Conservation (phyloP, 83 land plant species). For the Picea mariana region DNA sequence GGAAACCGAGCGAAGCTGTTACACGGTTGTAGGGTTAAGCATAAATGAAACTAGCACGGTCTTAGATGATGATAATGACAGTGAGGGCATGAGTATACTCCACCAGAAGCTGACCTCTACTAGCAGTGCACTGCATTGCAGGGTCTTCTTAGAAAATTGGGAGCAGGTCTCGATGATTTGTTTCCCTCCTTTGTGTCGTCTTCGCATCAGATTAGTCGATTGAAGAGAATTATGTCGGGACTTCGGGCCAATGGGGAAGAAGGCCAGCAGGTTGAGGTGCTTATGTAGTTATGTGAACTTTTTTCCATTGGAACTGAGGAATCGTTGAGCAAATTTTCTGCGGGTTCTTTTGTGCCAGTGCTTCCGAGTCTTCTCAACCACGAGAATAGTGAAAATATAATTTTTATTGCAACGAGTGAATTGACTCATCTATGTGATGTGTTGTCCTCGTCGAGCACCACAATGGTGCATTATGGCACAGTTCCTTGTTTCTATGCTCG, state of each 20-base stretch:
- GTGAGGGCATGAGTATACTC: conserved; percentile 37
- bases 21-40: conserved; percentile 22
- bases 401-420: too few species aligned
- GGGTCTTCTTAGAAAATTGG: conserved; percentile 86
- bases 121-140: conserved; percentile 95
- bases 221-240: conserved; percentile 87
- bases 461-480: too few species aligned
- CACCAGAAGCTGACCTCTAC: conserved; percentile 61
- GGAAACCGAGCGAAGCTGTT: neutral
- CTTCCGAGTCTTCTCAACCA: too few species aligned
- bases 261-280: conserved; percentile 78
- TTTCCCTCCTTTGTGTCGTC: conserved; percentile 24
- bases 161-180: conserved; percentile 95
- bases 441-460: too few species aligned
- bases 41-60: conserved; percentile 21
- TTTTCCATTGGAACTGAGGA: conserved; percentile 91
- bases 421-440: too few species aligned
- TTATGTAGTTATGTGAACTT: conserved; percentile 41
- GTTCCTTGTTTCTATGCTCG: conserved; percentile 20
- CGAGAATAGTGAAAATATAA: too few species aligned
- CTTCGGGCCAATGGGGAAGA: conserved; percentile 26
- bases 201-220: conserved; percentile 39
- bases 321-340: conserved; percentile 80
- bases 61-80: conserved; percentile 69
- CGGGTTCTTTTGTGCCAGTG: conserved; percentile 39